A percentile compares a stretch with the other conserved stretches of the same genome.
Evolutionary conservation across 805 yeast genomes (phyloP).

Genomic region (Candida xyloterini): DNA sequence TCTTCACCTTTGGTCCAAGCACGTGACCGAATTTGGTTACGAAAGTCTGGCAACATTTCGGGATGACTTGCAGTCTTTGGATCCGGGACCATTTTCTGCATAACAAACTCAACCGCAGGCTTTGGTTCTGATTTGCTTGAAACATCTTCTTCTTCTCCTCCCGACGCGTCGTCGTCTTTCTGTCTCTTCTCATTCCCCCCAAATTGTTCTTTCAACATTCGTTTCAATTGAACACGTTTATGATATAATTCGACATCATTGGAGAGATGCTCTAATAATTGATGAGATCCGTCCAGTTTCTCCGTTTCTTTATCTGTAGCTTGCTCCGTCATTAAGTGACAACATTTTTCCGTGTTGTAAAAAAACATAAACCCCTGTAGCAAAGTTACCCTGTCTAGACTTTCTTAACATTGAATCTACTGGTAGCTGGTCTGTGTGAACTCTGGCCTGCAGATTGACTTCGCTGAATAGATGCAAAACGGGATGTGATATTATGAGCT

Average conservation of each 20-base stretch:
- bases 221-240: conserved; percentile 28
- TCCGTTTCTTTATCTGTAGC: conserved; percentile 6
- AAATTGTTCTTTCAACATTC: conserved; percentile 16
- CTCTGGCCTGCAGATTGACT: conserved; percentile 2
- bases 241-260: conserved; percentile 31
- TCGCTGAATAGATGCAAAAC: conserved; percentile 9
- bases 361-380: conserved; percentile 9
- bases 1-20: conserved; percentile 38
- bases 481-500: conserved; percentile 10
- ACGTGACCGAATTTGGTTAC: conserved; percentile 8
- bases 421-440: conserved; percentile 1
- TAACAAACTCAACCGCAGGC: neutral
- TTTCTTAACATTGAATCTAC: conserved; percentile 13
- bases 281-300: conserved; percentile 4
- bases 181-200: conserved; percentile 6
- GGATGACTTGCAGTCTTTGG: neutral
- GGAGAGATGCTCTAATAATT: conserved; percentile 24
- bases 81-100: neutral
- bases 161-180: conserved; percentile 3
- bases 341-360: conserved; percentile 10
- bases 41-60: neutral
- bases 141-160: neutral
- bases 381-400: conserved; percentile 8
- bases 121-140: conserved; percentile 4
- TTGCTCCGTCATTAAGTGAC: conserved; percentile 8